A percentile compares a stretch with the other conserved stretches of the same genome.
These are phyloP conservation scores for Friedmanniomyces endolithicus DNA, from an alignment of 495 filamentous ascomycete species.

Conservation along the genomic window DNA sequence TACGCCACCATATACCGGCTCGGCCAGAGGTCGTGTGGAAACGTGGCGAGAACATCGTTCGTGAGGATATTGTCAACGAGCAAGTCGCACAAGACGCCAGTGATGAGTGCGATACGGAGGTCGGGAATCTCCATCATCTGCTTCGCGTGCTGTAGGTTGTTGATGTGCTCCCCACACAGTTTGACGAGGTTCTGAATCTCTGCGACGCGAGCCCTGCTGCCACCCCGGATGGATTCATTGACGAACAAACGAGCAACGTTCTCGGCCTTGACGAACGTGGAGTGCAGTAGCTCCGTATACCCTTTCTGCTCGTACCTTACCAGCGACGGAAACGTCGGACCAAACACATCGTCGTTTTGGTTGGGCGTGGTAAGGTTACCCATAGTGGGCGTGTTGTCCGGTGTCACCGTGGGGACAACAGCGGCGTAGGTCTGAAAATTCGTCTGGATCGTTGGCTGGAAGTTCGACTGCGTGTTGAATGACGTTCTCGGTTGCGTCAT, in stretches of 20 bases:
- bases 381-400: no score
- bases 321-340: not conserved
- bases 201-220: not conserved
- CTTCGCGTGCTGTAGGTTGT: not conserved
- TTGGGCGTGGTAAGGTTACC: not conserved
- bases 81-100: not conserved
- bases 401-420: no score
- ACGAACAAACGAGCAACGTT: not conserved
- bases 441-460: not conserved
- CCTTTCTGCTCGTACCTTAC: not conserved
- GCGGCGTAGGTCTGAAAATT: not conserved
- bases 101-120: not conserved
- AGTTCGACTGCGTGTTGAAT: not conserved
- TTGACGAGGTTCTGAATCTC: not conserved
- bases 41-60: not conserved
- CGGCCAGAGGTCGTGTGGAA: not conserved
- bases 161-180: not conserved
- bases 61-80: constrained; percentile 5
- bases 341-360: not conserved
- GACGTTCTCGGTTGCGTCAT: not conserved
- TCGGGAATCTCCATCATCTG: not conserved
- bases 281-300: constrained; percentile 4
- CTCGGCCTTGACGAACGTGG: constrained; percentile 3
- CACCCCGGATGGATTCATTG: not conserved
- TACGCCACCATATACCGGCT: not conserved